Conservation (phyloP, 2,329 filamentous ascomycete genomes). For the Fonsecaea erecta region DNA sequence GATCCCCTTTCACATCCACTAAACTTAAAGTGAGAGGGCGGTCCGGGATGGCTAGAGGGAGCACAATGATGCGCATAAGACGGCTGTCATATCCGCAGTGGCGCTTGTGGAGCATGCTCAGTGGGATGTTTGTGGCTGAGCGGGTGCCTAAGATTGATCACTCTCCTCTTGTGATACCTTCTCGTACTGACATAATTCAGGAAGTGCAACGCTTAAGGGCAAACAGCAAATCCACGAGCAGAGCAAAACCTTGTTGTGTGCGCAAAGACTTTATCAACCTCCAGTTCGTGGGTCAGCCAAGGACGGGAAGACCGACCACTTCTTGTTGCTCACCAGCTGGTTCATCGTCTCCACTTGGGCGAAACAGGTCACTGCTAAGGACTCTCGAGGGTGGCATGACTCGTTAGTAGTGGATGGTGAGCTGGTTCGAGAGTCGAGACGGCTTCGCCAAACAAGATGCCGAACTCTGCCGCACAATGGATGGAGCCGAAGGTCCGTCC, state of each 20-base stretch:
- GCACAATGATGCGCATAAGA: background rate
- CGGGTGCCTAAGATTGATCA: background rate
- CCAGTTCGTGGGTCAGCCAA: background rate
- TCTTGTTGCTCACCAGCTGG: background rate
- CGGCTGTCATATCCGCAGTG: constrained; percentile 17
- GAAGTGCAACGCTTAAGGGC: background rate
- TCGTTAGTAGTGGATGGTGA: background rate
- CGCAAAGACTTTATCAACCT: background rate
- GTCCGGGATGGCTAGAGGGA: background rate
- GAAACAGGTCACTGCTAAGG: background rate
- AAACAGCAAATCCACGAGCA: background rate
- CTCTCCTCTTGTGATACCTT: background rate
- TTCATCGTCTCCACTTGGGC: background rate
- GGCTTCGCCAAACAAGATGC: background rate
- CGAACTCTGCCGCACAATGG: background rate
- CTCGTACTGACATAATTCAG: background rate
- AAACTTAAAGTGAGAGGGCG: background rate
- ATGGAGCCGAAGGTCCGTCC: background rate
- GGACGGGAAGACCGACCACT: too few species aligned
- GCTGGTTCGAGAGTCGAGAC: background rate
- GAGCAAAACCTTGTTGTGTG: background rate
- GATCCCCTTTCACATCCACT: background rate
- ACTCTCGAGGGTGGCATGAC: background rate
- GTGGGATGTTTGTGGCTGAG: background rate
- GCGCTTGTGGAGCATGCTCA: background rate